Percentiles rank a stretch among this genome's conserved stretches.
Conservation (phyloP, 495 filamentous ascomycete genomes). For the Aspergillus bridgeri region DNA sequence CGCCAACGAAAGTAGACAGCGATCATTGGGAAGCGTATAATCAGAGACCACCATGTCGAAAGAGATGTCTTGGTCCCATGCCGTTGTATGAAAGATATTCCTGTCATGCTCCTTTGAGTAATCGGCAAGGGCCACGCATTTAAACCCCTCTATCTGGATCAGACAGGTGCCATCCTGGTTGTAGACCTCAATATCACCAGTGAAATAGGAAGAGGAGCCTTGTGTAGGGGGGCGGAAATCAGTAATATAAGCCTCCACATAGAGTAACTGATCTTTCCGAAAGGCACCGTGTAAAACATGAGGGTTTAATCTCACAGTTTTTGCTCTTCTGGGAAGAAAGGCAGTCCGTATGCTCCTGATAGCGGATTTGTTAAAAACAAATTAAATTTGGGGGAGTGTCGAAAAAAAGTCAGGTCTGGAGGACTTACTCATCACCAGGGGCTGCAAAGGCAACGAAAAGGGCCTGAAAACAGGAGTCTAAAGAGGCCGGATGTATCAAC, state of each 20-base stretch:
- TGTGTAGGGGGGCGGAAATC: background rate
- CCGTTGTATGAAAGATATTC: background rate
- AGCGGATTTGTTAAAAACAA: background rate
- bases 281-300: background rate
- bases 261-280: background rate
- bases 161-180: background rate
- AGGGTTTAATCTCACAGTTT: background rate
- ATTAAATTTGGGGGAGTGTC: background rate
- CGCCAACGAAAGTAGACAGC: background rate
- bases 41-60: background rate
- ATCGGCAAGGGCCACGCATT: background rate
- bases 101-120: background rate
- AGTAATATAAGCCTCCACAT: background rate
- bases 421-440: background rate
- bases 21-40: background rate
- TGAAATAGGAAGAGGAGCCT: background rate
- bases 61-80: background rate
- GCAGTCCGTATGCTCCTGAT: background rate
- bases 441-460: constrained; percentile 16
- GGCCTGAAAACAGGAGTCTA: constrained; percentile 20
- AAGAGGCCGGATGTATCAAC: background rate
- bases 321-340: background rate
- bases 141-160: background rate
- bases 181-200: background rate
- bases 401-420: too few species aligned